Evolutionary conservation across 768 basidiomycete genomes (phyloP).

Genomic region (Lactarius akahatsu): DNA sequence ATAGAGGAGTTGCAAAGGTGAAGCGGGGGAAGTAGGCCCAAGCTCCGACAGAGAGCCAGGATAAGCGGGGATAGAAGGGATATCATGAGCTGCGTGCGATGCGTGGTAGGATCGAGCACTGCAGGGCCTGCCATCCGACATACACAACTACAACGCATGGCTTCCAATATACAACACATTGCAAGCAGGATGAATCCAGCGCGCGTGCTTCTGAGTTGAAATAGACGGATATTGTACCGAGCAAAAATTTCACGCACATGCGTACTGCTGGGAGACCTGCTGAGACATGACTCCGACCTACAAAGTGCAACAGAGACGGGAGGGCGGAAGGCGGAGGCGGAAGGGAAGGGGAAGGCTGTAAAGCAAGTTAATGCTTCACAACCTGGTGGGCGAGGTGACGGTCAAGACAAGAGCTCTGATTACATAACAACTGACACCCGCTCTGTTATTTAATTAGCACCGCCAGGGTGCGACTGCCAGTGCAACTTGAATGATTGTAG

Average conservation of each 20-base stretch:
- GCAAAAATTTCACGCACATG: conserved; percentile 54
- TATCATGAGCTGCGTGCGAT: background rate
- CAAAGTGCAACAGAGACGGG: conserved; percentile 16
- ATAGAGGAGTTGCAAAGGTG: background rate
- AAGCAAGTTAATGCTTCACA: conserved; percentile 86
- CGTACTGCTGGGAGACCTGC: conserved; percentile 77
- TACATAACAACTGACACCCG: background rate
- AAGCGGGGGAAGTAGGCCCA: background rate
- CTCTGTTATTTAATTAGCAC: background rate
- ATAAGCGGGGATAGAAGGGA: background rate
- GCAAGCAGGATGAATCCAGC: conserved; percentile 1
- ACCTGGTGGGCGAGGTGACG: background rate
- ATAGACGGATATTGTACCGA: background rate
- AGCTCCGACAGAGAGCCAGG: background rate
- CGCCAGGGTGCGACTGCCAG: background rate
- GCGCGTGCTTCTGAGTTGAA: background rate
- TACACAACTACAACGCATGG: background rate
- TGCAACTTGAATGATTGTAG: background rate
- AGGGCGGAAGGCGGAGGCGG: conserved; percentile 26
- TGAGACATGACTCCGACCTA: conserved; percentile 56
- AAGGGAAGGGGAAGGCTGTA: conserved; percentile 36
- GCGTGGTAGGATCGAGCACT: background rate
- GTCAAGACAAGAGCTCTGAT: conserved; percentile 1
- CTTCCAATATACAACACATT: background rate
- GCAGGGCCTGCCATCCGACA: background rate